These are phyloP conservation scores for Aspergillus diversus DNA, from an alignment of 495 filamentous ascomycete species.

Conservation along the genomic window DNA sequence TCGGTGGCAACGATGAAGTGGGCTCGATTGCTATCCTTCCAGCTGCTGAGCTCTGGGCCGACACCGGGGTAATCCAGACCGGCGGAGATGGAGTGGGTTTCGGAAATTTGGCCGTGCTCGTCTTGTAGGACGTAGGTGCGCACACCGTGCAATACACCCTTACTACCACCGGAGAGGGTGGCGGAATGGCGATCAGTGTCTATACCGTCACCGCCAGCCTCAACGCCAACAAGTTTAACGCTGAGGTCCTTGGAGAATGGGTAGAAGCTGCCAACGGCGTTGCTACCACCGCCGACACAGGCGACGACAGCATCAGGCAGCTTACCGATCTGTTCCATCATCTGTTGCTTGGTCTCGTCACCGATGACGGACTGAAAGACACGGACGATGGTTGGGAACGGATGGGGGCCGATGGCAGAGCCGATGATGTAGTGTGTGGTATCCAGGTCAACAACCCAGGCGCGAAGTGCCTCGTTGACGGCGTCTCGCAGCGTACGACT, in stretches of 20 bases:
- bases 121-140: slow-evolving; percentile 95
- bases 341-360: slow-evolving; percentile 88
- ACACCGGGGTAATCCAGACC: slow-evolving; percentile 97
- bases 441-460: slow-evolving; percentile 82
- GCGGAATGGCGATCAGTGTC: slow-evolving; percentile 86
- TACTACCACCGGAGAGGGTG: slow-evolving; percentile 82
- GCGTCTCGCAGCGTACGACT: slow-evolving; percentile 87
- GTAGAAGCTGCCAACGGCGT: slow-evolving; percentile 94
- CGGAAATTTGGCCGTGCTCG: slow-evolving; percentile 85
- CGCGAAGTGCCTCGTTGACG: slow-evolving; percentile 89
- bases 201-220: slow-evolving; percentile 95
- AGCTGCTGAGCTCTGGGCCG: slow-evolving; percentile 84
- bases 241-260: slow-evolving; percentile 84
- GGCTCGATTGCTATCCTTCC: slow-evolving; percentile 88
- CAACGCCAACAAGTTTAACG: slow-evolving; percentile 90
- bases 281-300: slow-evolving; percentile 92
- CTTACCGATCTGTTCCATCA: slow-evolving; percentile 77
- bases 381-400: slow-evolving; percentile 93
- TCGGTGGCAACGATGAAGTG: slow-evolving; percentile 92
- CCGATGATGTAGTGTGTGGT: slow-evolving; percentile 98
- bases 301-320: slow-evolving; percentile 95
- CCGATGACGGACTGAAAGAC: slow-evolving; percentile 96
- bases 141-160: slow-evolving; percentile 94
- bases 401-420: slow-evolving; percentile 91
- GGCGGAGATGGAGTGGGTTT: slow-evolving; percentile 96